Conservation (phyloP, 176 grass and related monocot species). For the sorghum (Sorghum bicolor) region DNA sequence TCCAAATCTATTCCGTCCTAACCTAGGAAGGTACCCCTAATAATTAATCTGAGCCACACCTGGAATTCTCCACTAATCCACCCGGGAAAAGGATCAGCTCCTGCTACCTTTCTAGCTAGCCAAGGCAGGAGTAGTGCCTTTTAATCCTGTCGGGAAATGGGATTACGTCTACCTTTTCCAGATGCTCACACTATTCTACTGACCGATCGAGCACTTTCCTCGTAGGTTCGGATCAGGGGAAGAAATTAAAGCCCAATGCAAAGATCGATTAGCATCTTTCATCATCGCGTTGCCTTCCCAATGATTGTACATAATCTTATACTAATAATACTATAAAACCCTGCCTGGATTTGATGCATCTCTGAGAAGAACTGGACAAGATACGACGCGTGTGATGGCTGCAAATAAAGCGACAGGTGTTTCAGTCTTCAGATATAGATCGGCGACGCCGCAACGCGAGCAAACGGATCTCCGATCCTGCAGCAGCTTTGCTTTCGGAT, state of each 20-base stretch:
- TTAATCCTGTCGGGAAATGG: slow-evolving; percentile 4
- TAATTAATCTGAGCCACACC: not conserved
- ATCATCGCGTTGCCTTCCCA: not conserved
- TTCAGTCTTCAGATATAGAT: not conserved
- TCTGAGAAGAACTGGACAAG: not conserved
- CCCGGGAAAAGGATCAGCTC: not conserved
- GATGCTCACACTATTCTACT: not conserved
- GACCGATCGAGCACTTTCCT: not conserved
- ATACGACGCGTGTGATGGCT: not conserved
- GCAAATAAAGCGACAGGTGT: not conserved
- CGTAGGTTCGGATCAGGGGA: not conserved
- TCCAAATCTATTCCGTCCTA: no score
- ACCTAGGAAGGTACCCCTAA: no score
- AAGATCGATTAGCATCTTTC: not conserved
- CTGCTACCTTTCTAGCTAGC: not conserved
- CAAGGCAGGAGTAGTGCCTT: not conserved
- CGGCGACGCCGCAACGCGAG: not conserved
- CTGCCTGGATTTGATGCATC: not conserved
- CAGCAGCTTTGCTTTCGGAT: not conserved
- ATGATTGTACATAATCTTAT: not conserved
- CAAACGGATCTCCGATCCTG: not conserved
- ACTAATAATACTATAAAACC: not conserved
- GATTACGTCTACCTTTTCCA: not conserved
- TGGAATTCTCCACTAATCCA: not conserved
- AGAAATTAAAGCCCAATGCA: not conserved